phyloP scores from a whole-genome alignment of 2,329 filamentous ascomycete species.

The Akanthomyces lecanii region DNA sequence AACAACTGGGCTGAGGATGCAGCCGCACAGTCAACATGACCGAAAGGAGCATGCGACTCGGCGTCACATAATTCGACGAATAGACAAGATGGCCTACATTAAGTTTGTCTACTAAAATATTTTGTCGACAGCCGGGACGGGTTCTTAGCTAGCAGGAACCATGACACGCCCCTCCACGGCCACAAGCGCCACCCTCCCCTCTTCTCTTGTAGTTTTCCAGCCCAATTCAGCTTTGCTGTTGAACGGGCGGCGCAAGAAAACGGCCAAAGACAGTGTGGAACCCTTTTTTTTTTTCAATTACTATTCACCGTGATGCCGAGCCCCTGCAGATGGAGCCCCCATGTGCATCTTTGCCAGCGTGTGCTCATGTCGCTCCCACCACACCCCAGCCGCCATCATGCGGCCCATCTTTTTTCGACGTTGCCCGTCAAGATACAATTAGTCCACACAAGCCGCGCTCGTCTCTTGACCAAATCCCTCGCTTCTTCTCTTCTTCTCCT shows the following conservation, averaged over 20 bases:
- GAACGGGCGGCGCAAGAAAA: background rate
- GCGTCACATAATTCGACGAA: too few species aligned
- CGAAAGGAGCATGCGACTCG: too few species aligned
- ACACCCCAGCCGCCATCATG: background rate
- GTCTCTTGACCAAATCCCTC: too few species aligned
- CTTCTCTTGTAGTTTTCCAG: background rate
- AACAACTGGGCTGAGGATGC: too few species aligned
- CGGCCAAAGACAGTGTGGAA: background rate
- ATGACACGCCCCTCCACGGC: background rate
- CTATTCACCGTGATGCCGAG: background rate
- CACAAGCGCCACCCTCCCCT: background rate
- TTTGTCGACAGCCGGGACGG: too few species aligned
- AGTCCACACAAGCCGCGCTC: background rate
- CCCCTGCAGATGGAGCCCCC: background rate
- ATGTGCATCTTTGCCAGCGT: background rate
- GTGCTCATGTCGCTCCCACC: background rate
- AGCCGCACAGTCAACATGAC: too few species aligned
- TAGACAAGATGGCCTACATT: too few species aligned
- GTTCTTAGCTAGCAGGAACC: too few species aligned
- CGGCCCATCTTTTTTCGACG: conserved; percentile 3
- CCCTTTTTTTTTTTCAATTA: background rate
- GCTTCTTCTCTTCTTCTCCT: too few species aligned
- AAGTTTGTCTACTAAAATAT: too few species aligned
- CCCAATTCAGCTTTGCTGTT: background rate
- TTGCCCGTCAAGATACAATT: background rate